A percentile compares a stretch with the other conserved stretches of the same genome.
Evolutionary conservation across 805 yeast genomes (phyloP).

Genomic region (Wickerhamomyces canadensis): DNA sequence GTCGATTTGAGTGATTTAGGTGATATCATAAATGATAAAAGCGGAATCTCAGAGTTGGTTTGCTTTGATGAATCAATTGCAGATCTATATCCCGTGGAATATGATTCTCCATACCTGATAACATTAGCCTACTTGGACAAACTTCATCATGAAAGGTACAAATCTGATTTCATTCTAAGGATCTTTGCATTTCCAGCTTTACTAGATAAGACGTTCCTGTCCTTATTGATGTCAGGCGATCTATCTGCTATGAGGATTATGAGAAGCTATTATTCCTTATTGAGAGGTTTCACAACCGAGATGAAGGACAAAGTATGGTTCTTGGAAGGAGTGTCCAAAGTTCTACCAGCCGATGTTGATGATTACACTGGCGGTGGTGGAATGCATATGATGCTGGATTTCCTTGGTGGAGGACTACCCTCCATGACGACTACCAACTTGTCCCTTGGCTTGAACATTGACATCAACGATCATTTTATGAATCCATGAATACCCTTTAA

Average conservation of each 20-base stretch:
- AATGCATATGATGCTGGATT: constrained; percentile 87
- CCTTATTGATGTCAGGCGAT: constrained; percentile 79
- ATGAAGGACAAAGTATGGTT: constrained; percentile 93
- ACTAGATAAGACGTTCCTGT: constrained; percentile 73
- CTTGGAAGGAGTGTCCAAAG: constrained; percentile 83
- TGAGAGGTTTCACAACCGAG: constrained; percentile 77
- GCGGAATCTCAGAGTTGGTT: constrained; percentile 48
- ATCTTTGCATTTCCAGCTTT: constrained; percentile 93
- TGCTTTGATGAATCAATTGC: constrained; percentile 85
- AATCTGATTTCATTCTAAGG: constrained; percentile 79
- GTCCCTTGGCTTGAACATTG: constrained; percentile 23
- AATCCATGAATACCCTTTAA: constrained; percentile 14
- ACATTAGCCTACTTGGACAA: constrained; percentile 83
- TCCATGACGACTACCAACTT: constrained; percentile 40
- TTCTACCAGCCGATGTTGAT: constrained; percentile 87
- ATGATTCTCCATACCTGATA: constrained; percentile 79
- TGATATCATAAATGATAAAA: constrained; percentile 39
- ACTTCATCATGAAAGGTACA: constrained; percentile 72
- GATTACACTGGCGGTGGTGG: constrained; percentile 89
- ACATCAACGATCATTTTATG: constrained; percentile 24
- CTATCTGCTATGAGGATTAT: constrained; percentile 84
- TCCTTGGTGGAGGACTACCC: constrained; percentile 64
- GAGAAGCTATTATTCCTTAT: constrained; percentile 78
- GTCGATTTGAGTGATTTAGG: constrained; percentile 89
- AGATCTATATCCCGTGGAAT: constrained; percentile 81